Evolutionary conservation across 139 green algal genomes (phyloP), one percentile per base, ranked within the genome.

Genomic region (Edaphochlamys debaryana): DNA sequence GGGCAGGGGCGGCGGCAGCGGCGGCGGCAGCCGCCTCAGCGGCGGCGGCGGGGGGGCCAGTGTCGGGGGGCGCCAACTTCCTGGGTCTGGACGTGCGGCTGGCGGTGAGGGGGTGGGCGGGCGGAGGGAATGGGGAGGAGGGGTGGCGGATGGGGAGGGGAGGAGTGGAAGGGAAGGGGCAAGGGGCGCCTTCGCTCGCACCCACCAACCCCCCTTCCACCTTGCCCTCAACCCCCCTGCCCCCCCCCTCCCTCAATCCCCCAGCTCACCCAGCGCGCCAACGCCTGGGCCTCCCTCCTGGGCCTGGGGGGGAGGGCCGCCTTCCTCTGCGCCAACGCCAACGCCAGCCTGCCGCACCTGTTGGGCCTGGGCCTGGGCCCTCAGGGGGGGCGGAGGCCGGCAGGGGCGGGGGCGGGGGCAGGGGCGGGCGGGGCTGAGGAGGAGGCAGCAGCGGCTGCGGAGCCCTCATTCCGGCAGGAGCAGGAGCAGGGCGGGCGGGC

Each of bases 311-410:
- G 27, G 54, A 52, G 56, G 0, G 52, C 36, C 1, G 52, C 72
- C 27, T 79, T 79, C 72, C 72, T 79, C 19, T 68, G 54, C 52
- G 72, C 72, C 36, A 79, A 79, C 22, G 72, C 72, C 22, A 79
- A 79, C 23, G 72, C 72, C 72, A 69, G 72, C 38, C 52, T 79
- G n/a, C 48, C 27, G 27, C 54, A 23, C 23, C 54, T 79, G 54
- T 54, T 79, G 36, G 72, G 36, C 3, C 68, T 54, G 11, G 68
- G 68, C 52, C n/a, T n/a, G n/a, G n/a, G n/a, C n/a, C n/a, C n/a
- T n/a, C n/a, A n/a, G n/a, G n/a, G n/a, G n/a, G n/a, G n/a, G n/a
- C n/a, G n/a, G n/a, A n/a, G n/a, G n/a, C n/a, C n/a, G n/a, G n/a
- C n/a, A n/a, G n/a, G n/a, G 72, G 54, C 56, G 40, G 41, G 20